Percentiles rank a stretch among this genome's conserved stretches.
Evolutionary conservation across 2,329 filamentous ascomycete genomes (phyloP).

Genomic region (Xylaria sp.): DNA sequence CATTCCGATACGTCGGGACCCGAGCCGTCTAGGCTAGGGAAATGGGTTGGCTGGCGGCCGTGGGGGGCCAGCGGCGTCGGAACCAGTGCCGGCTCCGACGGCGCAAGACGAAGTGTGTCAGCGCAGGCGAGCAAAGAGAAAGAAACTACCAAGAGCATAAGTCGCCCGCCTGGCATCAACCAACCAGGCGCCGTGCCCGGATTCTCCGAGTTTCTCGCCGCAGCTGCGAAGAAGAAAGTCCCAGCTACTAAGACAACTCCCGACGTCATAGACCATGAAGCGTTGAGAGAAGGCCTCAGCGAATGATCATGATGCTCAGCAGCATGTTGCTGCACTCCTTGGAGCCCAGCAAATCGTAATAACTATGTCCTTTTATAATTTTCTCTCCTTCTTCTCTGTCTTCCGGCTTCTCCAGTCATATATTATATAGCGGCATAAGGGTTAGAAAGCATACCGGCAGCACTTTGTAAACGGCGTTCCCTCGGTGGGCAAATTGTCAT

Average conservation of each 20-base stretch:
- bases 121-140: slow-evolving; percentile 50
- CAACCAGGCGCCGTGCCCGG: slow-evolving; percentile 80
- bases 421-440: not conserved
- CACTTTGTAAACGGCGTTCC: slow-evolving; percentile 22
- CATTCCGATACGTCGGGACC: slow-evolving; percentile 44
- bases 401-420: not conserved
- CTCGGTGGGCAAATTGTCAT: slow-evolving; percentile 3
- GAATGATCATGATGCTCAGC: slow-evolving; percentile 47
- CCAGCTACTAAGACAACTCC: slow-evolving; percentile 68
- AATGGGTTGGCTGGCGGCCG: slow-evolving; percentile 59
- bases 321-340: not conserved
- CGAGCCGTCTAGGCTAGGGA: slow-evolving; percentile 52
- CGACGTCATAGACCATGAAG: slow-evolving; percentile 67
- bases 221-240: slow-evolving; percentile 61
- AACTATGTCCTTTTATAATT: not conserved
- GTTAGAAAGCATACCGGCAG: not conserved
- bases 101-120: slow-evolving; percentile 13
- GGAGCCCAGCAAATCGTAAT: not conserved
- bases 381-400: not conserved
- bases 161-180: slow-evolving; percentile 78
- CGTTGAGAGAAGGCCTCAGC: slow-evolving; percentile 69
- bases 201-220: slow-evolving; percentile 68
- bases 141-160: slow-evolving; percentile 48
- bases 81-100: slow-evolving; percentile 5
- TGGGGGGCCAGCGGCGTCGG: slow-evolving; percentile 43